These are phyloP conservation scores for Capsicum pubescens DNA, from an alignment of 257 asterid species.

Conservation along the genomic window DNA sequence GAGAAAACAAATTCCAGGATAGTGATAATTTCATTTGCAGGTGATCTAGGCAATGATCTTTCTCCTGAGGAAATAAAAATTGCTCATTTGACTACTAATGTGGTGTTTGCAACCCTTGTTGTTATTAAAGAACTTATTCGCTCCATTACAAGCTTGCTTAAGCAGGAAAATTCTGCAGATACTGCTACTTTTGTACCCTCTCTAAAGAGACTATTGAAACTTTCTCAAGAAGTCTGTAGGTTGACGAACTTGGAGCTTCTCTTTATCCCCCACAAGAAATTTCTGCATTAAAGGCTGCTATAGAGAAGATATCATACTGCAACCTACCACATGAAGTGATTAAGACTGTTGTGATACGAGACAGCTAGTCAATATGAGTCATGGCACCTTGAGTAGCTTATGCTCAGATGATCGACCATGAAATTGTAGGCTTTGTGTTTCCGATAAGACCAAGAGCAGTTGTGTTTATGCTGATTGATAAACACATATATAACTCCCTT, in stretches of 20 bases:
- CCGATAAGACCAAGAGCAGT: not conserved
- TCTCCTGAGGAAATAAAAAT: constrained; percentile 83
- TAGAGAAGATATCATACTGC: constrained; percentile 47
- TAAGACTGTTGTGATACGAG: not conserved
- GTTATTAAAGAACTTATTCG: constrained; percentile 74
- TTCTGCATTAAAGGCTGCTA: constrained; percentile 58
- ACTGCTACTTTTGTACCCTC: constrained; percentile 54
- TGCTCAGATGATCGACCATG: not conserved
- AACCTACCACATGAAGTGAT: not conserved
- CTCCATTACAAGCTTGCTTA: constrained; percentile 70
- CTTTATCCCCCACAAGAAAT: constrained; percentile 94
- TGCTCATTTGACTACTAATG: constrained; percentile 48
- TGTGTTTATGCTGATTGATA: not conserved
- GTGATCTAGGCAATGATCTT: constrained; percentile 76
- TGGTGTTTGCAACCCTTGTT: constrained; percentile 59
- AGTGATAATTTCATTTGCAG: constrained; percentile 57
- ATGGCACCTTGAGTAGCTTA: constrained; percentile 14
- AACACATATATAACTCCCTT: not conserved
- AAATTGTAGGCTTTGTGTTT: not conserved
- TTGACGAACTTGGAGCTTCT: constrained; percentile 97
- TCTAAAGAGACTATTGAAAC: constrained; percentile 69
- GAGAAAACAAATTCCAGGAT: constrained; percentile 43
- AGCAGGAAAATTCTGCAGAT: constrained; percentile 55
- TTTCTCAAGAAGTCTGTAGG: constrained; percentile 57
- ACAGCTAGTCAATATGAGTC: not conserved